Evolutionary conservation across 2,329 filamentous ascomycete genomes (phyloP).

Genomic region (Diplodia corticola): DNA sequence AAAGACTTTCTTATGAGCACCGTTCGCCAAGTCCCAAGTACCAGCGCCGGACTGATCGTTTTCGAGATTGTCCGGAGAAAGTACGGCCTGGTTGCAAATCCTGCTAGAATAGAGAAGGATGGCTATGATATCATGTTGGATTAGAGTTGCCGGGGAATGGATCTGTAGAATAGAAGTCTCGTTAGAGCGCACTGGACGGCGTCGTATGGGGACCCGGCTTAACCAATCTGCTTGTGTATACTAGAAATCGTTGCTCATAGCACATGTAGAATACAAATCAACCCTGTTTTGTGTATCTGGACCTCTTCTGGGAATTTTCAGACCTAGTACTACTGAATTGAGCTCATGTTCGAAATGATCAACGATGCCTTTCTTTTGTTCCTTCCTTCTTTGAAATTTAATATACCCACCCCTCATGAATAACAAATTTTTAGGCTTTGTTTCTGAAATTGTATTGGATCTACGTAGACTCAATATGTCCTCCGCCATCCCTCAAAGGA

Average conservation of each 20-base stretch:
- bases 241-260: background rate
- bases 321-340: too few species aligned
- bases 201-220: background rate
- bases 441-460: too few species aligned
- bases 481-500: too few species aligned
- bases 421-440: too few species aligned
- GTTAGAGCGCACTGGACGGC: constrained; percentile 2
- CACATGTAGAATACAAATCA: background rate
- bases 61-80: constrained; percentile 75
- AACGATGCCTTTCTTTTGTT: too few species aligned
- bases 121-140: constrained; percentile 69
- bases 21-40: constrained; percentile 72
- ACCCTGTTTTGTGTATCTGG: too few species aligned
- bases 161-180: background rate
- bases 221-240: background rate
- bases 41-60: constrained; percentile 73
- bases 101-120: constrained; percentile 53
- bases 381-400: too few species aligned
- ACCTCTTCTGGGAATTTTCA: too few species aligned
- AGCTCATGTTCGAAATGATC: too few species aligned
- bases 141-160: constrained; percentile 24
- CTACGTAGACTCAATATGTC: too few species aligned
- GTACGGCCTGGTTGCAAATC: constrained; percentile 50
- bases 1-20: constrained; percentile 72
- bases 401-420: too few species aligned